Evolutionary conservation across 2,329 filamentous ascomycete genomes (phyloP).

Genomic region (Aspergillus bombycis): DNA sequence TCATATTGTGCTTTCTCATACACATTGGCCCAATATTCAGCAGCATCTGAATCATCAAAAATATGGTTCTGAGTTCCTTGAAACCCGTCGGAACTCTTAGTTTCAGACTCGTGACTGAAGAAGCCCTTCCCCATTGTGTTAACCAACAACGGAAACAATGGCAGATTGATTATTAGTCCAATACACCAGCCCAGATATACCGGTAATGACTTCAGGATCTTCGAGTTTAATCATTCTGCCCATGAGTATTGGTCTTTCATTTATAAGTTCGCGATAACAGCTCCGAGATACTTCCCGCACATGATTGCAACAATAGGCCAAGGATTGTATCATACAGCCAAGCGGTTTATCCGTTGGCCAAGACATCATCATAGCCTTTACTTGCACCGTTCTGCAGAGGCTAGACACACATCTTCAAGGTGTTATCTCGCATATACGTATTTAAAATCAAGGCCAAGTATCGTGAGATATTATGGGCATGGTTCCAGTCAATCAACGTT

Average conservation of each 20-base stretch:
- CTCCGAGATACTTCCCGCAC: neutral
- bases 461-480: neutral
- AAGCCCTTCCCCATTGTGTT: neutral
- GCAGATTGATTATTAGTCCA: neutral
- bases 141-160: neutral
- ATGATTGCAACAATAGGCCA: slow-evolving; percentile 6
- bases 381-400: neutral
- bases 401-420: neutral
- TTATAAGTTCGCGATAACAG: neutral
- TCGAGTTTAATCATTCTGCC: neutral
- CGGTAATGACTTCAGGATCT: neutral
- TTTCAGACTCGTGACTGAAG: neutral
- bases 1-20: slow-evolving; percentile 30
- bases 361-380: neutral
- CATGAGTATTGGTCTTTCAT: neutral
- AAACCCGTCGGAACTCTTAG: neutral
- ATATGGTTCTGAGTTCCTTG: neutral
- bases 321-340: slow-evolving; percentile 7
- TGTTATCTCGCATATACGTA: neutral
- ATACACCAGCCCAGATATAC: neutral
- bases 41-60: slow-evolving; percentile 1
- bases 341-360: neutral
- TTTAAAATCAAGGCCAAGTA: neutral
- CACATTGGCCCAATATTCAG: slow-evolving; percentile 2
- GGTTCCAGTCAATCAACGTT: neutral